phyloP scores from a whole-genome alignment of 352 stramenopile genomes.

The Phytophthora idaei region DNA sequence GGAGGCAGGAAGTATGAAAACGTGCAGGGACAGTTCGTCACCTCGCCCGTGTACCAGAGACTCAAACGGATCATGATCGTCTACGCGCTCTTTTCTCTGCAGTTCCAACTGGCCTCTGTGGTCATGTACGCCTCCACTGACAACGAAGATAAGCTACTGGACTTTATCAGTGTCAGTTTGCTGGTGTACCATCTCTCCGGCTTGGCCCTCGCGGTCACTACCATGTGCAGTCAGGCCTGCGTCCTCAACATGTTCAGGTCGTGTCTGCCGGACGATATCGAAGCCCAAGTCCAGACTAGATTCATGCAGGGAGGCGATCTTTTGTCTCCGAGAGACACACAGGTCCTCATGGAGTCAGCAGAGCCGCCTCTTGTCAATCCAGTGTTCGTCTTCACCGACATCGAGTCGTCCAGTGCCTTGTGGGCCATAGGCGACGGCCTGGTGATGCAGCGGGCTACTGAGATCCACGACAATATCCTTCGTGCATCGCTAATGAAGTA shows the following conservation, averaged over 20 bases:
- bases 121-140: slow-evolving; percentile 48
- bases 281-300: slow-evolving; percentile 45
- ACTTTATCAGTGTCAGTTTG: slow-evolving; percentile 50
- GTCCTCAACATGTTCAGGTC: slow-evolving; percentile 43
- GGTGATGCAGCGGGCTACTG: slow-evolving; percentile 55
- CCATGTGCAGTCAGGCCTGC: slow-evolving; percentile 55
- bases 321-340: slow-evolving; percentile 43
- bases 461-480: slow-evolving; percentile 67
- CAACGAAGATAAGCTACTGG: slow-evolving; percentile 35
- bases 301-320: slow-evolving; percentile 50
- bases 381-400: slow-evolving; percentile 76
- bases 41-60: slow-evolving; percentile 69
- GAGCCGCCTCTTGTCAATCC: slow-evolving; percentile 53
- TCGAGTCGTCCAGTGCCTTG: slow-evolving; percentile 65
- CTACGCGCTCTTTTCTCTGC: slow-evolving; percentile 62
- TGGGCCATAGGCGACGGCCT: slow-evolving; percentile 51
- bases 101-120: slow-evolving; percentile 61
- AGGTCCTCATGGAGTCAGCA: slow-evolving; percentile 43
- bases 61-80: slow-evolving; percentile 77
- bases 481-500: slow-evolving; percentile 58
- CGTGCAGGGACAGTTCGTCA: slow-evolving; percentile 65
- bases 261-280: slow-evolving; percentile 49
- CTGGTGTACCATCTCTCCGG: slow-evolving; percentile 48
- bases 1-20: slow-evolving; percentile 67
- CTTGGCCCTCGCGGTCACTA: slow-evolving; percentile 51